These are phyloP conservation scores for Colletotrichum nymphaeae DNA, from an alignment of 2,329 filamentous ascomycete species.

Conservation along the genomic window DNA sequence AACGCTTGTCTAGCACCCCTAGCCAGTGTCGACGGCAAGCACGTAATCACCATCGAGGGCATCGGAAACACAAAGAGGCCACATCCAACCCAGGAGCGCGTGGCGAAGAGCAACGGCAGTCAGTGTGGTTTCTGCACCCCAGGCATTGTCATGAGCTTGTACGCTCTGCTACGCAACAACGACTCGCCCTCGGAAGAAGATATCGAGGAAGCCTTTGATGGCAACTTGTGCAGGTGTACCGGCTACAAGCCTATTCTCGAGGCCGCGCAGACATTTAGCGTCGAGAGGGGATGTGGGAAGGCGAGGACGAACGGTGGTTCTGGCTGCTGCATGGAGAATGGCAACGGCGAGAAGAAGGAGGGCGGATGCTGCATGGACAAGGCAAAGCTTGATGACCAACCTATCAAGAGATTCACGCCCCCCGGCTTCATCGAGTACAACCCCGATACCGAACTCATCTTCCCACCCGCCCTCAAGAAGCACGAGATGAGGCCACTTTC, in stretches of 20 bases:
- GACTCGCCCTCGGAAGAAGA: conserved; percentile 81
- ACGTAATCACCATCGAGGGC: conserved; percentile 97
- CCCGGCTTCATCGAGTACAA: conserved; percentile 96
- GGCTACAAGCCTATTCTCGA: conserved; percentile 95
- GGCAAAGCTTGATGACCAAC: conserved; percentile 58
- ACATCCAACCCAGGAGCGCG: conserved; percentile 90
- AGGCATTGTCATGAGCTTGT: conserved; percentile 97
- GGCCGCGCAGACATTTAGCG: conserved; percentile 89
- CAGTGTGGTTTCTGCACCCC: conserved; percentile 97
- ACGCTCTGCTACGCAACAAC: conserved; percentile 90
- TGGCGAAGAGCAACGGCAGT: conserved; percentile 91
- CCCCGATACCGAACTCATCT: conserved; percentile 93
- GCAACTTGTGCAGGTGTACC: conserved; percentile 94
- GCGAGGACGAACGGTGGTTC: conserved; percentile 60
- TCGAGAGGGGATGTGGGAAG: conserved; percentile 61
- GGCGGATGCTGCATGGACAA: conserved; percentile 79
- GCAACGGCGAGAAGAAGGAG: conserved; percentile 47
- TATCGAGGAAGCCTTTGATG: conserved; percentile 96
- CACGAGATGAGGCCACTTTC: conserved; percentile 84
- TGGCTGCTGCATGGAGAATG: conserved; percentile 80
- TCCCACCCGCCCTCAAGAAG: conserved; percentile 86
- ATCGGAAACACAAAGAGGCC: conserved; percentile 90
- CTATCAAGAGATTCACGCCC: conserved; percentile 79
- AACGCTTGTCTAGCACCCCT: conserved; percentile 96
- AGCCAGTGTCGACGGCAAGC: conserved; percentile 94